Evolutionary conservation across 306 rosid genomes (phyloP), one percentile per base, ranked within the genome.

Genomic region (Erythrophleum fordii): DNA sequence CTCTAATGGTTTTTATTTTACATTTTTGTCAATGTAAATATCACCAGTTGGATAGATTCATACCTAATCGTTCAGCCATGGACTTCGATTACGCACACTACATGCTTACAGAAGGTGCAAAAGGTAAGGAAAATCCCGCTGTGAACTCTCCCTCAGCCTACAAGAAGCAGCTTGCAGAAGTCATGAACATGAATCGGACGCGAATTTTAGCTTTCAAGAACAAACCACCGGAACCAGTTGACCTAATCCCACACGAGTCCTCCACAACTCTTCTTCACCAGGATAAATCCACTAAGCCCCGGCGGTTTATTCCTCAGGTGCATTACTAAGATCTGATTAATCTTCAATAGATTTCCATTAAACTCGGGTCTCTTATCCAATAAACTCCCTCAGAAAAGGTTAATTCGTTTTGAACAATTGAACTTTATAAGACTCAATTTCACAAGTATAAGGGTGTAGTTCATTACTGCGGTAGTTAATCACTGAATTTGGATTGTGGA

Each of bases 161-260:
- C 75, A 78, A 75, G 80, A 85, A 78, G 86, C 78, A 80, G 31
- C 75, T 66, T 66, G 90, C 90, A 3, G 92, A 86, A 85, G 70
- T 87, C 35, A 73, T 90, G 76, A 90, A 90, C 86, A 90, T 90
- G 92, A 90, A 90, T 80, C 81, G 92, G 55, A 77, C 86, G 4
- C 87, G 89, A 53, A 88, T 90, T 46, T 83, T 90, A 4, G 92
- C 94, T 9, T 86, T 88, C 89, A 88, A 86, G 90, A 88, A 90
- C 90, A 88, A 86, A 75, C 89, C 92, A 18, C 92, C 94, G 0
- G 77, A 82, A 3, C 82, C 87, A 0, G 87, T 86, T 13, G 90
- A 86, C 13, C 35, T 61, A 18, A 69, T 84, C 62, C 88, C 92
- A 1, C 78, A 65, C 16, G 84, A 88, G 48, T 12, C 51, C 48